Conservation (phyloP, 768 basidiomycete genomes). For the Tricholoma sp. region DNA sequence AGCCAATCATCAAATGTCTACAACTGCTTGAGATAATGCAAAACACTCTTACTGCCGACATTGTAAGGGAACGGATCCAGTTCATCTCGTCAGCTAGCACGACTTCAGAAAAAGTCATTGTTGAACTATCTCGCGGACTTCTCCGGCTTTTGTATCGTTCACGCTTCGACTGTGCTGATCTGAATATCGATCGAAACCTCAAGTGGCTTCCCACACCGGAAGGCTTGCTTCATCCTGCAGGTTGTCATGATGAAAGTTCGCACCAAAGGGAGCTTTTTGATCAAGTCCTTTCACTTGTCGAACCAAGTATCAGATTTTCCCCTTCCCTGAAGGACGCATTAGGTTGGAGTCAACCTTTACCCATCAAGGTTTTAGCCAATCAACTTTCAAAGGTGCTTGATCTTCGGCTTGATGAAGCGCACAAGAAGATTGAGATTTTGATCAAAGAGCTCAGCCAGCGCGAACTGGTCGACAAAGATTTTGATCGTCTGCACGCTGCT, state of each 20-base stretch:
- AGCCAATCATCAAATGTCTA: conserved; percentile 13
- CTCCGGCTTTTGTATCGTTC: conserved; percentile 17
- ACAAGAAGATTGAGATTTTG: conserved; percentile 15
- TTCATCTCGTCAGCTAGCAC: conserved; percentile 19
- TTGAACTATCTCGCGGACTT: conserved; percentile 14
- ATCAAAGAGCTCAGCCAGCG: conserved; percentile 26
- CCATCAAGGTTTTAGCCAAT: conserved; percentile 21
- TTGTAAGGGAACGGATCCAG: conserved; percentile 31
- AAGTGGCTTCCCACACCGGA: conserved; percentile 35
- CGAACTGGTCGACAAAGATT: conserved; percentile 11
- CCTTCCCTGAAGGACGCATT: conserved; percentile 25
- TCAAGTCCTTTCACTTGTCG: conserved; percentile 30
- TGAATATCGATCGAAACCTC: conserved; percentile 4
- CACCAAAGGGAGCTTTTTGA: conserved; percentile 30
- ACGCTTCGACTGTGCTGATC: conserved; percentile 5
- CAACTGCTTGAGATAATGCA: conserved; percentile 23
- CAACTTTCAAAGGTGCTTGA: conserved; percentile 23
- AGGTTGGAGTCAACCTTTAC: conserved; percentile 35
- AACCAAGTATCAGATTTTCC: conserved; percentile 17
- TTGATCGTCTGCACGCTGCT: conserved; percentile 11
- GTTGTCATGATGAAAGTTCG: conserved; percentile 25
- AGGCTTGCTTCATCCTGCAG: conserved; percentile 24
- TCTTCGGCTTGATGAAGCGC: background rate
- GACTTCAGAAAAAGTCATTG: background rate
- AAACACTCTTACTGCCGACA: conserved; percentile 20